phyloP scores from a whole-genome alignment of 805 yeast species.

The Wickerhamomyces silvicola region DNA sequence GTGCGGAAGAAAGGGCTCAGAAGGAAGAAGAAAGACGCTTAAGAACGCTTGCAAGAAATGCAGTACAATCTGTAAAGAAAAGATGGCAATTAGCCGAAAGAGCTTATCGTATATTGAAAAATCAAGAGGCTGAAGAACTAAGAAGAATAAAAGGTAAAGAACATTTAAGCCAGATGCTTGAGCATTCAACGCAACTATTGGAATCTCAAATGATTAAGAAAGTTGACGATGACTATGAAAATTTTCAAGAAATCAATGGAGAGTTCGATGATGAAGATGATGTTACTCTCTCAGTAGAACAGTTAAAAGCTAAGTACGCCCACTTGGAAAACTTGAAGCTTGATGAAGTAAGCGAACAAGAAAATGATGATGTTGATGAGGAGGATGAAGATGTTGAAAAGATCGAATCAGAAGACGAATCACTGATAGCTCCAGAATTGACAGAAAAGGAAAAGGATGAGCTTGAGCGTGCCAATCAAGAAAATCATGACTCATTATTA shows the following conservation, averaged over 20 bases:
- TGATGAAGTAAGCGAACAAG: constrained; percentile 23
- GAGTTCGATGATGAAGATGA: constrained; percentile 7
- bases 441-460: constrained; percentile 19
- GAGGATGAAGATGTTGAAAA: constrained; percentile 21
- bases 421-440: constrained; percentile 14
- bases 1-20: constrained; percentile 78
- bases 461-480: constrained; percentile 22
- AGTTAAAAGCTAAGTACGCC: constrained; percentile 20
- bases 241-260: too few relatives aligned
- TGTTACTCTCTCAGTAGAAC: constrained; percentile 25
- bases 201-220: constrained; percentile 69
- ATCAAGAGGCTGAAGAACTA: constrained; percentile 71
- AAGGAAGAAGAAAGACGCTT: constrained; percentile 71
- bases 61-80: constrained; percentile 78
- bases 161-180: constrained; percentile 80
- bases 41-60: constrained; percentile 66
- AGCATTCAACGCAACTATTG: constrained; percentile 82
- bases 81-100: constrained; percentile 89
- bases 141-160: constrained; percentile 78
- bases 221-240: constrained; percentile 20
- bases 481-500: constrained; percentile 12
- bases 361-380: constrained; percentile 22
- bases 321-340: constrained; percentile 18
- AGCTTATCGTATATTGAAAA: constrained; percentile 66
- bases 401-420: constrained; percentile 20